These are phyloP conservation scores for Naganishia kalamii DNA, from an alignment of 768 basidiomycete species.

Conservation along the genomic window DNA sequence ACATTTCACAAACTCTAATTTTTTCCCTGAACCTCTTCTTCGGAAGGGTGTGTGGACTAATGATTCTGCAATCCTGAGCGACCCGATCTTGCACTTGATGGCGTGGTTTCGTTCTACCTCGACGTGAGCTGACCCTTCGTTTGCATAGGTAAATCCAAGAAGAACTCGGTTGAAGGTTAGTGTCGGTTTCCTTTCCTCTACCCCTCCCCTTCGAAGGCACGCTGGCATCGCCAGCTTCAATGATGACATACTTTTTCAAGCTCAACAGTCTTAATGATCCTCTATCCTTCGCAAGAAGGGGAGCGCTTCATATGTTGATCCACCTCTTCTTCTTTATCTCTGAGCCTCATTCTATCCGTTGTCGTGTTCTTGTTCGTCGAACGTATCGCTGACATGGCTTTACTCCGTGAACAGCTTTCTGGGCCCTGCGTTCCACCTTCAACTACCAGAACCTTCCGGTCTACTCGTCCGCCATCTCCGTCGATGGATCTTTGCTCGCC, in stretches of 20 bases:
- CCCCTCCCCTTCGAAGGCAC: background rate
- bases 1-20: slow-evolving; percentile 42
- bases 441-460: slow-evolving; percentile 63
- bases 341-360: slow-evolving; percentile 31
- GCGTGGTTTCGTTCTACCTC: background rate
- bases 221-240: slow-evolving; percentile 23
- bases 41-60: slow-evolving; percentile 34
- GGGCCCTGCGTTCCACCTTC: slow-evolving; percentile 71
- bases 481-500: slow-evolving; percentile 77
- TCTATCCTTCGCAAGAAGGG: slow-evolving; percentile 23
- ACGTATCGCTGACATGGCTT: slow-evolving; percentile 12
- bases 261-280: slow-evolving; percentile 47
- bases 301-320: slow-evolving; percentile 35
- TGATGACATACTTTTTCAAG: slow-evolving; percentile 45
- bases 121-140: slow-evolving; percentile 2
- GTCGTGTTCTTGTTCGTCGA: slow-evolving; percentile 19
- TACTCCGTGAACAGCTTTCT: slow-evolving; percentile 54
- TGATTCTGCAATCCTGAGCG: slow-evolving; percentile 47
- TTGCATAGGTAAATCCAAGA: slow-evolving; percentile 36
- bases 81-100: background rate
- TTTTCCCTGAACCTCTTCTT: slow-evolving; percentile 30
- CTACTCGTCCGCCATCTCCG: slow-evolving; percentile 64
- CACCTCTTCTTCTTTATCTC: slow-evolving; percentile 44
- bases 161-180: slow-evolving; percentile 35
- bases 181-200: slow-evolving; percentile 14